phyloP scores from a whole-genome alignment of 129 eudicot species.

The Dittrichia graveolens region DNA sequence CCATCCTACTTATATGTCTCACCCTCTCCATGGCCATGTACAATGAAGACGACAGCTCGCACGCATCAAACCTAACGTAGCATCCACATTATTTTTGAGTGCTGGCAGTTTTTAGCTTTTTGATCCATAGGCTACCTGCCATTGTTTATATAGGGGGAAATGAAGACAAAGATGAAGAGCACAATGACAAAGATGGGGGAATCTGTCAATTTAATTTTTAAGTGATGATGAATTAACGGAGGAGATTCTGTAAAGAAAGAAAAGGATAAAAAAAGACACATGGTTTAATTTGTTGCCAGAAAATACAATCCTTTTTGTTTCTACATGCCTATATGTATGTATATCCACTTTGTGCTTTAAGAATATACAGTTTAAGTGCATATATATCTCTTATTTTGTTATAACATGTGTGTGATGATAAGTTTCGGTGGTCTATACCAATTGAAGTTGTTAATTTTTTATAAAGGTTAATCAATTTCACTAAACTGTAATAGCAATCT shows the following conservation, averaged over 20 bases:
- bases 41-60: conserved; percentile 40
- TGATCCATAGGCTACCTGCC: no score
- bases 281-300: conserved; percentile 6
- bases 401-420: no score
- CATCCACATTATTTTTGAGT: no score
- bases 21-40: conserved; percentile 58
- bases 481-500: no score
- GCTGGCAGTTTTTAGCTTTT: no score
- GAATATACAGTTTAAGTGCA: neutral
- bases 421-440: no score
- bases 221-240: conserved; percentile 6
- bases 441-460: no score
- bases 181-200: conserved; percentile 40
- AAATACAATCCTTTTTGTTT: conserved; percentile 14
- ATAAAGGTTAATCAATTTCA: no score
- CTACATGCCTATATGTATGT: conserved; percentile 11
- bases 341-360: conserved; percentile 1
- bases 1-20: conserved; percentile 76
- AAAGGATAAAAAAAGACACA: neutral
- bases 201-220: conserved; percentile 23
- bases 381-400: no score
- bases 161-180: conserved; percentile 39
- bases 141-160: no score
- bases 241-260: conserved; percentile 1
- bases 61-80: no score